Base-by-base conservation (phyloP, 228 moss, liverwort and hornwort species). In the Sphagnum fallax region DNA sequence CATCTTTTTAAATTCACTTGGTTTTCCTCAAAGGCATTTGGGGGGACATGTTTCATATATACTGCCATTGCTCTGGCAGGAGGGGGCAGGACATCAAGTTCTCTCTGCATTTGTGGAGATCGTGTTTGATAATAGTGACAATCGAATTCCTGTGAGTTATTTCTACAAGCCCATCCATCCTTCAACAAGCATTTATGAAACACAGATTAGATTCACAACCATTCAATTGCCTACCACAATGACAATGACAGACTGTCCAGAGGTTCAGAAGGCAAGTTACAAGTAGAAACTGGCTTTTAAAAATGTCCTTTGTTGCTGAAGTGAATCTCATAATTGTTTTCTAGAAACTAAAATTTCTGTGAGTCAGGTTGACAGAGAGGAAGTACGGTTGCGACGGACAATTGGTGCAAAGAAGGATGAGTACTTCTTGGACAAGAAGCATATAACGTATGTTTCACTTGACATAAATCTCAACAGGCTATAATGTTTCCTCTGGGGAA, bases 91-190 rank as follows among this genome's bases (percentile, higher is more conserved):
- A 55, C 89, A 94, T 80, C 98, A 98, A 81, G 98, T 98, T 71
- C 80, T 94, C 86, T 87, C 98, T 52, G 98, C 98, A 9, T 98
- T 98, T 81, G 98, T 98, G 77, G 98, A 98, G 81, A 98, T 98
- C 69, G 98, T 98, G 50, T 98, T 98, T 76, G 92, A 98, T 78
- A 98, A 98, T 72, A 92, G 87, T 75, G 98, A 98, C 70, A 98
- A 98, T 82, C 92, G 98, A 65, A 98, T 98, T 81, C 98, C 98
- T 73, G 98, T 98, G 74, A 75, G 75, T 67, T 66, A 69, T 65
- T 63, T 47, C 69, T 74, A 67, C 62, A 58, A 73, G 47, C 68
- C 53, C 32, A 32, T 32, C 32, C 32, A 32, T 32, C 32, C 32
- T 32, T 32, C 32, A 32, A 32, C 32, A 2, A 32, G 32, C 32